These are phyloP conservation scores for Tulasnella sp. DNA, from an alignment of 768 basidiomycete genomes.

Conservation along the genomic window DNA sequence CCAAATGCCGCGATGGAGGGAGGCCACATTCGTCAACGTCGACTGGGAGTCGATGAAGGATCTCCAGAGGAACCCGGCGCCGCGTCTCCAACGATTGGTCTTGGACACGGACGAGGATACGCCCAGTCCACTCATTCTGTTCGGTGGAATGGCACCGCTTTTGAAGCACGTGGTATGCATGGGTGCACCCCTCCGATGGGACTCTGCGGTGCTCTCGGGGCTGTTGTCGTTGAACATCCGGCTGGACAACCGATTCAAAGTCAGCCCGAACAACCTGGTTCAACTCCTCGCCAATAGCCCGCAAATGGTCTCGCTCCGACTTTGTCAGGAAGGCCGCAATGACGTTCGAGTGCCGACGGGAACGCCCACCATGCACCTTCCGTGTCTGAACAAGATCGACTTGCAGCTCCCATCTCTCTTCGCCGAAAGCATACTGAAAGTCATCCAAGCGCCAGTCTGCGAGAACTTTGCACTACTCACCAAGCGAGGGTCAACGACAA, in stretches of 20 bases:
- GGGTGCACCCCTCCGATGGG: neutral
- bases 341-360: neutral
- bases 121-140: neutral
- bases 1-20: neutral
- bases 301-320: neutral
- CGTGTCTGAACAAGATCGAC: neutral
- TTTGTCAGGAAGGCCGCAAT: neutral
- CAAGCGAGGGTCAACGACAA: neutral
- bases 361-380: neutral
- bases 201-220: neutral
- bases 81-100: neutral
- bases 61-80: neutral
- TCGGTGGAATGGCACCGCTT: neutral
- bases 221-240: neutral
- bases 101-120: neutral
- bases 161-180: neutral
- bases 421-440: neutral
- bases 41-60: neutral
- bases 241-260: neutral
- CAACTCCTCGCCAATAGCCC: neutral
- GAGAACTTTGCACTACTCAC: neutral
- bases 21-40: neutral
- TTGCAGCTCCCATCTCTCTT: neutral
- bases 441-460: neutral
- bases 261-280: neutral